Conservation (phyloP, 2,329 filamentous ascomycete species). For the Fusarium sp. region DNA sequence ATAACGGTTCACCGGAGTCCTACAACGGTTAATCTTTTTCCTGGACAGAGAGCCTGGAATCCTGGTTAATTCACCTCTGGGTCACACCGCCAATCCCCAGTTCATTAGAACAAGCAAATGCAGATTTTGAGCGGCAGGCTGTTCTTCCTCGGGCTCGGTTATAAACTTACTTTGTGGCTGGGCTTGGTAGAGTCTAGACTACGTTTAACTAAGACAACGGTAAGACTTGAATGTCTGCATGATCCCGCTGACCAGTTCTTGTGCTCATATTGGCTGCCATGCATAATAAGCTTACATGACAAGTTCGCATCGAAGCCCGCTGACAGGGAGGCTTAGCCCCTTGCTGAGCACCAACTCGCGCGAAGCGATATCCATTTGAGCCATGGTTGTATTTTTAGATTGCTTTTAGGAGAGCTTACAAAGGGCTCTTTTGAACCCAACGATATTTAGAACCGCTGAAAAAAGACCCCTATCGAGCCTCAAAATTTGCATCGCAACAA, state of each 20-base stretch:
- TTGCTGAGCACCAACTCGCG: not conserved
- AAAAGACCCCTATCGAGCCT: too few species aligned
- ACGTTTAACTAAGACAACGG: not conserved
- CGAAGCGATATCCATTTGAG: not conserved
- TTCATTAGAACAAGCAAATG: not conserved
- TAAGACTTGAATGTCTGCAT: not conserved
- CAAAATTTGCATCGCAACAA: too few species aligned
- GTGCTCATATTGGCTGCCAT: not conserved
- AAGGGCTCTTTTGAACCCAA: not conserved
- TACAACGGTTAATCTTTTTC: not conserved
- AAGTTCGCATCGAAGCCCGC: not conserved
- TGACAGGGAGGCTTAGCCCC: not conserved
- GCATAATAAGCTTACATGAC: not conserved
- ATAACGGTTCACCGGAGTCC: not conserved
- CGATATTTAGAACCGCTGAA: too few species aligned
- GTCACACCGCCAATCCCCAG: not conserved
- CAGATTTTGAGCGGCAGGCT: not conserved
- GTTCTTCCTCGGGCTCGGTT: not conserved
- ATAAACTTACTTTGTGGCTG: not conserved
- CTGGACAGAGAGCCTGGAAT: not conserved
- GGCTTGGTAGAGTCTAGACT: not conserved
- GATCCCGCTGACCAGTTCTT: not conserved
- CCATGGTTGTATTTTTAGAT: not conserved
- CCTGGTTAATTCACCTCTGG: too few species aligned
- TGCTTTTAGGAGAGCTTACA: not conserved